Evolutionary conservation across 805 yeast genomes (phyloP).

Genomic region (Yamadazyma akitaensis): DNA sequence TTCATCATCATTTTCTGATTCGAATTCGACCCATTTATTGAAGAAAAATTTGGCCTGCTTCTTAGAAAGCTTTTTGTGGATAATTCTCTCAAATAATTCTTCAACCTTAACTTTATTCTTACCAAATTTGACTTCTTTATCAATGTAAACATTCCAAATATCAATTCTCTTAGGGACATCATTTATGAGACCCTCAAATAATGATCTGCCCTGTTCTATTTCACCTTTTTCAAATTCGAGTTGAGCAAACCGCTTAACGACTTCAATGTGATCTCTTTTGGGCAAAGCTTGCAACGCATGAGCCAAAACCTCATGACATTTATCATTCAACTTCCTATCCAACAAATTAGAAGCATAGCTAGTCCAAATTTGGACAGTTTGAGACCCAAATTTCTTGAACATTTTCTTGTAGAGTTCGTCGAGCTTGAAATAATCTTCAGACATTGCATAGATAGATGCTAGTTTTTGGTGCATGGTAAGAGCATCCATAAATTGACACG

Average conservation of each 20-base stretch:
- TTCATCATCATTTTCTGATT: conserved; percentile 64
- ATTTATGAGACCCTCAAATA: conserved; percentile 86
- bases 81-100: conserved; percentile 78
- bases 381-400: conserved; percentile 69
- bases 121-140: conserved; percentile 75
- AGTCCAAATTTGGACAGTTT: conserved; percentile 72
- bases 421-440: conserved; percentile 73
- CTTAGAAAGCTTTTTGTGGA: conserved; percentile 62
- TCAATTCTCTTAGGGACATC: conserved; percentile 92
- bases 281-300: conserved; percentile 70
- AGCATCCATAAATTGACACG: conserved; percentile 91
- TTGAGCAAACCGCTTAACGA: conserved; percentile 85
- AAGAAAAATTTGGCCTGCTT: conserved; percentile 95
- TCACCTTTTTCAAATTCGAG: conserved; percentile 86
- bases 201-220: conserved; percentile 89
- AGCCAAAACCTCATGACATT: conserved; percentile 71
- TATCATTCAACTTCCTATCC: conserved; percentile 52
- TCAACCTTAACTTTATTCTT: conserved; percentile 67
- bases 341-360: conserved; percentile 74
- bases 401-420: conserved; percentile 60
- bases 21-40: conserved; percentile 84
- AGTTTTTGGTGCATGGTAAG: conserved; percentile 75
- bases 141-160: conserved; percentile 92
- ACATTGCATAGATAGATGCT: conserved; percentile 67
- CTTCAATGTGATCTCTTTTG: conserved; percentile 70